Base-by-base conservation (phyloP, 352 stramenopile genomes). In the Paralagenidium karlingii region DNA sequence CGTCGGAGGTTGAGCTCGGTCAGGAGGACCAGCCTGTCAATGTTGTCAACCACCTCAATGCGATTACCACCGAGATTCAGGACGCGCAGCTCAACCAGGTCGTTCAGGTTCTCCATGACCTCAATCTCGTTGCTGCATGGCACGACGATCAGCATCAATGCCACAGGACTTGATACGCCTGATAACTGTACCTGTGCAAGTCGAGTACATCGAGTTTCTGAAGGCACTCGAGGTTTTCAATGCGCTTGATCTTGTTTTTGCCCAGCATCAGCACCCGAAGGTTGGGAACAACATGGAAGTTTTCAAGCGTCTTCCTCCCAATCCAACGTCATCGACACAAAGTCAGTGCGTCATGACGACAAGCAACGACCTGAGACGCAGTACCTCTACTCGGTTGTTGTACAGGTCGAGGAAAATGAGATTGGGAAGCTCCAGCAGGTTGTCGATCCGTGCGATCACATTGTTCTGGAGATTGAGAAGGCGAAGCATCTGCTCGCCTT, bases 401-500 rank as follows among this genome's bases (percentile, higher is more conserved):
- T 95, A 96, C 11, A 96, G 56, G 29, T 96, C 84, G 0, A 96
- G 50, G 32, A 96, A 96, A 24, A 96, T 95, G 30, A 96, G 53
- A 45, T 94, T 96, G 0, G 76, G 71, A 4, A 96, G 54, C 13
- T 76, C 69, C 7, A 73, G 32, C 12, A 96, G 51, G 49, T 95
- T 93, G 16, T 82, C 63, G 33, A 96, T 94, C 24, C 53, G 51
- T 8, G 49, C 58, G 41, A 96, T 94, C 9, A 64, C 41, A 49
- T 96, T 96, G 60, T 96, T 95, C 53, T 96, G 84, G 19, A 92
- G 56, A 47, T 95, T 96, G 19, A 96, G 62, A 2, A 96, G 58
- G 3, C 84, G 76, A 9, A 96, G 60, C 36, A 82, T 78, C 27
- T 87, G 66, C 39, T 96, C 86, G 12, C 82, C 80, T 51, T 96